These are phyloP conservation scores for Hymenoscyphus fructigenus DNA, from an alignment of 2,329 filamentous ascomycete species.

Conservation along the genomic window DNA sequence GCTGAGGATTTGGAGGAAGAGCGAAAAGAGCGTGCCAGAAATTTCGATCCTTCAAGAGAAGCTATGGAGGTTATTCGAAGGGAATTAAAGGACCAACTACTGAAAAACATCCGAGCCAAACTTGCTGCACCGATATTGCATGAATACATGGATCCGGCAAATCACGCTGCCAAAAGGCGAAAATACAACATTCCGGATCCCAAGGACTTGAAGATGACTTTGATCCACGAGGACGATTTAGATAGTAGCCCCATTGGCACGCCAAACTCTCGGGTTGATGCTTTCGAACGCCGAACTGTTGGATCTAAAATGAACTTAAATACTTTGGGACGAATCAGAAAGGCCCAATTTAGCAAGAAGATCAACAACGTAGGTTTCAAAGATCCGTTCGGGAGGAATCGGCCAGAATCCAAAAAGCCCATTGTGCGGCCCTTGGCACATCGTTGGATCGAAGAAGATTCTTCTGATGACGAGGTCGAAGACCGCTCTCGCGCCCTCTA, in stretches of 20 bases:
- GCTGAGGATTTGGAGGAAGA: constrained; percentile 85
- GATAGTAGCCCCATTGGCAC: constrained; percentile 62
- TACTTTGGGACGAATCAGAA: constrained; percentile 73
- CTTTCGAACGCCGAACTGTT: constrained; percentile 53
- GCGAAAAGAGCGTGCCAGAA: constrained; percentile 80
- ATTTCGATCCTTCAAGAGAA: constrained; percentile 86
- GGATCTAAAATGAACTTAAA: constrained; percentile 55
- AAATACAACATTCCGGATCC: constrained; percentile 75
- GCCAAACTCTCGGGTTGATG: constrained; percentile 62
- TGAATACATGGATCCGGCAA: constrained; percentile 77
- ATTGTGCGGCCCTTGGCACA: constrained; percentile 79
- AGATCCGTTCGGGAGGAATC: constrained; percentile 65
- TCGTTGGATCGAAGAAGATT: constrained; percentile 70
- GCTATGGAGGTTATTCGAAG: constrained; percentile 75
- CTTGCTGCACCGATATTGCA: constrained; percentile 80
- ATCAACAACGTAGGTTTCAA: constrained; percentile 63
- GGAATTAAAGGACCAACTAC: constrained; percentile 82
- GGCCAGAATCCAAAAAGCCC: constrained; percentile 54
- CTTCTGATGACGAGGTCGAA: constrained; percentile 80
- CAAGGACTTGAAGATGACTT: constrained; percentile 56
- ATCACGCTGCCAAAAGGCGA: constrained; percentile 75
- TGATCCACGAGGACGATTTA: constrained; percentile 57
- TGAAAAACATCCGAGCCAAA: constrained; percentile 84
- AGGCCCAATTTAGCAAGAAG: constrained; percentile 55
- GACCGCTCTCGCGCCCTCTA: constrained; percentile 66